Evolutionary conservation across 140 eudicot genomes (phyloP).

Genomic region (Oenanthe javanica): DNA sequence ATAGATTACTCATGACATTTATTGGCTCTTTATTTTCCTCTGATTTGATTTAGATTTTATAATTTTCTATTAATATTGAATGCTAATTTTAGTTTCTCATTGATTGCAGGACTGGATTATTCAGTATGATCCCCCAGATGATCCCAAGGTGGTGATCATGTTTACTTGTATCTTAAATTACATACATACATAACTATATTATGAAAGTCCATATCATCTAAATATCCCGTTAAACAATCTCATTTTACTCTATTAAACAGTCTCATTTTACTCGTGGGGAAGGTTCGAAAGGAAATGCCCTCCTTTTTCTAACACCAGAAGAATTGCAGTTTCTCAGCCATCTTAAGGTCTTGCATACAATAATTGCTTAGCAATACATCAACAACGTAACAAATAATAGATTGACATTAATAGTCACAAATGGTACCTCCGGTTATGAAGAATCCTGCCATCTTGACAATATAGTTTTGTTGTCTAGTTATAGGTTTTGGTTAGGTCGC

Average conservation of each 20-base stretch:
- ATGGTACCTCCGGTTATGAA: neutral
- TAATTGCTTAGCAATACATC: constrained; percentile 58
- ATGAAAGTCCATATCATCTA: too few relatives aligned
- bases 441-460: too few relatives aligned
- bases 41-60: too few relatives aligned
- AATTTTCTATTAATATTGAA: too few relatives aligned
- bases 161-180: neutral
- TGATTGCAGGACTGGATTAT: constrained; percentile 82
- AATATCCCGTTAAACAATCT: neutral
- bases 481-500: too few relatives aligned
- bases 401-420: neutral
- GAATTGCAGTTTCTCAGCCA: too few relatives aligned
- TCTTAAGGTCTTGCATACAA: neutral
- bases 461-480: too few relatives aligned
- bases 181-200: neutral
- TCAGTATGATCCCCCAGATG: constrained; percentile 96
- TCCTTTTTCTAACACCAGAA: too few relatives aligned
- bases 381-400: constrained; percentile 9
- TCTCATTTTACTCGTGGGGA: constrained; percentile 17
- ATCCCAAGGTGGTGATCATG: constrained; percentile 54
- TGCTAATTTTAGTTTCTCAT: neutral
- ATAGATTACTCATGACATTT: too few relatives aligned
- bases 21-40: too few relatives aligned
- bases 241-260: constrained; percentile 13
- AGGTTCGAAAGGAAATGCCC: too few relatives aligned